Conservation (phyloP, 192 early-diverging fungal genomes). For the Ramicandelaber brevisporus region DNA sequence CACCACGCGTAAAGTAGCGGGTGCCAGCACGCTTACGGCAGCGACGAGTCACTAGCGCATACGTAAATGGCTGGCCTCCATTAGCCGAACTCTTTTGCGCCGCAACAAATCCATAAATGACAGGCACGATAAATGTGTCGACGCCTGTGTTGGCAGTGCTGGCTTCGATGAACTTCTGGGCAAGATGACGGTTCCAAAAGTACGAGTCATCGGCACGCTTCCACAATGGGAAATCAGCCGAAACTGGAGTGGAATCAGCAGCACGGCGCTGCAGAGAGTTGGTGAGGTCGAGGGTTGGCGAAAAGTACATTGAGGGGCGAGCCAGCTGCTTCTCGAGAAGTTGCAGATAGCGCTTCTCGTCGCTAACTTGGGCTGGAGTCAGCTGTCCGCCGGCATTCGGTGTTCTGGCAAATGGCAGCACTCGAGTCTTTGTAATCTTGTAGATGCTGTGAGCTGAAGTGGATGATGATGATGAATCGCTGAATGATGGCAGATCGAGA, state of each 20-base stretch:
- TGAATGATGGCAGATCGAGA: too few species aligned
- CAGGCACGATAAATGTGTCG: slow-evolving; percentile 60
- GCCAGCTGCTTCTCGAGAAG: slow-evolving; percentile 27
- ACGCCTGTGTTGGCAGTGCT: slow-evolving; percentile 4
- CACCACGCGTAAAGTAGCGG: slow-evolving; percentile 78
- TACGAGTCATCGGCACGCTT: slow-evolving; percentile 65
- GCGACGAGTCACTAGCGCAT: slow-evolving; percentile 58
- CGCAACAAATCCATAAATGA: slow-evolving; percentile 69
- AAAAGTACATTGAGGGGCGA: slow-evolving; percentile 46
- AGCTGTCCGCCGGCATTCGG: too few species aligned
- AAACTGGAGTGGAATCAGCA: slow-evolving; percentile 3
- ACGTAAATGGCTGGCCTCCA: slow-evolving; percentile 44
- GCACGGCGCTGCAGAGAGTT: slow-evolving; percentile 44
- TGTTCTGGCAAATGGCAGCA: too few species aligned
- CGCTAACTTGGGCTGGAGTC: too few species aligned
- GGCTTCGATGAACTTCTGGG: slow-evolving; percentile 35
- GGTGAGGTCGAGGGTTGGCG: slow-evolving; percentile 69
- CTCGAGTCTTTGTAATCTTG: too few species aligned
- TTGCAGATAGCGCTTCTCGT: slow-evolving; percentile 33
- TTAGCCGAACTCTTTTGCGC: slow-evolving; percentile 24
- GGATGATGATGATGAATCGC: too few species aligned
- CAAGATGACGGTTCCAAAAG: slow-evolving; percentile 71
- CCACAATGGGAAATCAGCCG: slow-evolving; percentile 4
- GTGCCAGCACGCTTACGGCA: slow-evolving; percentile 63
- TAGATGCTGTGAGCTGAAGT: too few species aligned